phyloP scores from a whole-genome alignment of 2,329 filamentous ascomycete genomes.

The Nakataea oryzae region DNA sequence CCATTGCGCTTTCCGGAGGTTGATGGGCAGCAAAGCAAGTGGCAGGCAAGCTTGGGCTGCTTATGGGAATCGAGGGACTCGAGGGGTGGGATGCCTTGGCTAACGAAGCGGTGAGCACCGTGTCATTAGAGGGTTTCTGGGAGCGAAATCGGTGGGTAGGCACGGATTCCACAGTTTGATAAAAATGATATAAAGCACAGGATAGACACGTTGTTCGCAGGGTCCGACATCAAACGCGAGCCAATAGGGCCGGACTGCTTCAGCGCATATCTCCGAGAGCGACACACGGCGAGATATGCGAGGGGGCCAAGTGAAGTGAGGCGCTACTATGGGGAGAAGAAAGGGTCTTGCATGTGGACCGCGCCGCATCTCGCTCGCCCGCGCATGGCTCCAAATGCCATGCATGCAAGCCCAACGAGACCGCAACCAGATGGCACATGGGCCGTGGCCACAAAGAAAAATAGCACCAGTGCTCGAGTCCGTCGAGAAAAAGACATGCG shows the following conservation, averaged over 20 bases:
- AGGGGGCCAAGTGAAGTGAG: neutral
- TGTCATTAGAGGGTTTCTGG: neutral
- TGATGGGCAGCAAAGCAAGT: neutral
- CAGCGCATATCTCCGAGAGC: neutral
- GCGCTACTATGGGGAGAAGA: neutral
- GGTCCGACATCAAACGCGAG: no score
- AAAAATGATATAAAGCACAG: neutral
- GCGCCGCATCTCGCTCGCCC: neutral
- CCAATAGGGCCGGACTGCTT: no score
- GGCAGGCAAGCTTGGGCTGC: no score
- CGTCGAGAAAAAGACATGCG: neutral
- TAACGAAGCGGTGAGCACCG: neutral
- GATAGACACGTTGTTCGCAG: neutral
- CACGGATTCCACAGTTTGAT: neutral
- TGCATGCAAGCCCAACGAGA: neutral
- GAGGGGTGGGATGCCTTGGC: neutral
- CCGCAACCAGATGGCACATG: neutral
- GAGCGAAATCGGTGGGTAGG: neutral
- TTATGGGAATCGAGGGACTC: neutral
- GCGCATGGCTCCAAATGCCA: neutral
- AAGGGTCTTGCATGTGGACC: neutral
- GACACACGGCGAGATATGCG: neutral
- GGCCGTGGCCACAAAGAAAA: neutral
- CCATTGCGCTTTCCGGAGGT: constrained; percentile 4
- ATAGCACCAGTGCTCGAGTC: neutral